Evolutionary conservation across 2,329 filamentous ascomycete species (phyloP), one percentile per base, ranked within the genome.

Genomic region (Trichoderma polysporum): DNA sequence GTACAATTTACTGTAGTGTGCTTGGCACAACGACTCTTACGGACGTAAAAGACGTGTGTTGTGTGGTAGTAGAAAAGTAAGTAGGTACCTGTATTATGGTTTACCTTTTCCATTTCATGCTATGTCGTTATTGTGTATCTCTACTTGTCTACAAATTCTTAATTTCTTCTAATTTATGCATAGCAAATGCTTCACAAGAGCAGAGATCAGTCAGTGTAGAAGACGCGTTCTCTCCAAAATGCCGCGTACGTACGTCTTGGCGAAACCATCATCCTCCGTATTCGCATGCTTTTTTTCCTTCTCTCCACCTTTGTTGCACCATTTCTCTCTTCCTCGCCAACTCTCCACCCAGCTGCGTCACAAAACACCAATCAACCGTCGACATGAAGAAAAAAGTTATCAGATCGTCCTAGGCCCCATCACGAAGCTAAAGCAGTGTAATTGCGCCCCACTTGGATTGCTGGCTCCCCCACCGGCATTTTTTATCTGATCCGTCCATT

Each of bases 401-500:
- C 62, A 66, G 62, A 66, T 66, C 62, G 53, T 58, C 52, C 41
- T 8, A 35, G 9, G 39, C 2, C 29, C 56, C 56, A 22, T n/a
- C 50, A 3, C 17, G 15, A 31, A 29, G 22, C 47, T 53, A n/a
- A 22, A 33, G 45, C 47, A 31, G 15, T 22, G 57, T 39, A 66
- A 66, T 25, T 39, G 4, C 50, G 41, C 41, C 54, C 62, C 62
- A 57, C 62, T 50, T 31, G 12, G n/a, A 15, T 15, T 25, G 17
- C 27, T 54, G 10, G 41, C 41, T 50, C 41, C 53, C 37, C 61
- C 39, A 64, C 49, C 52, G 19, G 29, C 50, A 35, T 9, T 64
- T 12, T 64, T 58, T 58, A 66, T 66, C 62, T 66, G 62, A 66
- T 66, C 62, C 62, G 53, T 50, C 53, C 8, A 1, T 12, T 56